A percentile compares a stretch with the other conserved stretches of the same genome.
These are phyloP conservation scores for Spathaspora passalidarum DNA, from an alignment of 805 yeast genomes.

Conservation along the genomic window DNA sequence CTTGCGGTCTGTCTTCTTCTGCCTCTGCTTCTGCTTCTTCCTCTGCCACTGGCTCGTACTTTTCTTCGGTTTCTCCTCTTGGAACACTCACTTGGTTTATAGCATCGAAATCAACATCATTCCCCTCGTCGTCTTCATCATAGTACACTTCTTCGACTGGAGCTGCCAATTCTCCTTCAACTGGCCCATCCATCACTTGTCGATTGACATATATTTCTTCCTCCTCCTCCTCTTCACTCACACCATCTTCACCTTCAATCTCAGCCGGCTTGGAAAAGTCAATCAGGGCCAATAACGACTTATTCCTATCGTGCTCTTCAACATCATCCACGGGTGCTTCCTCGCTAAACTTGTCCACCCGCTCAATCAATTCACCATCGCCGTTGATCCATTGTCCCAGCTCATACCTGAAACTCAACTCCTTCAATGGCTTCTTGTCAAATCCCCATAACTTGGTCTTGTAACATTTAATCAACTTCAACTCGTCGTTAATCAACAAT, in stretches of 20 bases:
- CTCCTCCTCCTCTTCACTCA: constrained; percentile 36
- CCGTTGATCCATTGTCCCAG: constrained; percentile 80
- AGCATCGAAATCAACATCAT: constrained; percentile 33
- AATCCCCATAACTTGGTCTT: constrained; percentile 91
- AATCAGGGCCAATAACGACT: constrained; percentile 25
- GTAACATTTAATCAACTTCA: constrained; percentile 54
- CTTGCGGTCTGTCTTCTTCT: constrained; percentile 52
- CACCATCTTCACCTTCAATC: constrained; percentile 33
- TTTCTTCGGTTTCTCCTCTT: not conserved
- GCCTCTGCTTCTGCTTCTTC: constrained; percentile 8
- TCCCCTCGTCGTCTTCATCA: constrained; percentile 40
- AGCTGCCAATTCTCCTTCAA: constrained; percentile 16
- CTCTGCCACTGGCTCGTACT: not conserved
- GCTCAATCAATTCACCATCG: constrained; percentile 72
- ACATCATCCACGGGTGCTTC: constrained; percentile 17
- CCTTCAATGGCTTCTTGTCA: constrained; percentile 64
- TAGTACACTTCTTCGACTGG: constrained; percentile 30
- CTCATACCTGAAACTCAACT: constrained; percentile 58
- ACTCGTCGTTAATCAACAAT: constrained; percentile 53
- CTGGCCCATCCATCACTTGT: constrained; percentile 29
- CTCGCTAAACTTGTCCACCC: constrained; percentile 3
- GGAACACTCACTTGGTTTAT: constrained; percentile 4
- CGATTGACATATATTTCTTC: constrained; percentile 30
- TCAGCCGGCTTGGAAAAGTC: constrained; percentile 38
- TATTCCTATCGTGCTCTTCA: constrained; percentile 26